Conservation (phyloP, 2,329 filamentous ascomycete species). For the Fusarium denticulatum region DNA sequence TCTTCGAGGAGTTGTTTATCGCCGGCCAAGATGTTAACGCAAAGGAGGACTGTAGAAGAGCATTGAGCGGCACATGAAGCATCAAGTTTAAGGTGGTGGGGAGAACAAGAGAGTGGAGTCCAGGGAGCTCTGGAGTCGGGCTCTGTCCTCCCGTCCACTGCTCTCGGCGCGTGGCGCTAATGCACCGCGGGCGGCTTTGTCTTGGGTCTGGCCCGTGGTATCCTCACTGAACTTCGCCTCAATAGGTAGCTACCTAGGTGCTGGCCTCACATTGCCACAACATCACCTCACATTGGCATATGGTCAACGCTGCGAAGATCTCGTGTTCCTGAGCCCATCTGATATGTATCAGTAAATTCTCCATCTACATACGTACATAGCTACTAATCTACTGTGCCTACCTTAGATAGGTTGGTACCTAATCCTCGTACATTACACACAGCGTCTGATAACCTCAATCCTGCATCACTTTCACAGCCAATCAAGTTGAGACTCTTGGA, state of each 20-base stretch:
- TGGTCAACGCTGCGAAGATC: not conserved
- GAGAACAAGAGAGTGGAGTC: not conserved
- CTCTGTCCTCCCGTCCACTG: not conserved
- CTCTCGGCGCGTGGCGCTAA: constrained; percentile 32
- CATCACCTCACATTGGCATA: constrained; percentile 11
- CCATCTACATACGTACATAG: not conserved
- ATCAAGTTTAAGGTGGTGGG: constrained; percentile 16
- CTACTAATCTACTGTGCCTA: not conserved
- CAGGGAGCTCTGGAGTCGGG: constrained; percentile 16
- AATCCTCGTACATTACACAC: not conserved
- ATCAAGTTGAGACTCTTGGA: not conserved
- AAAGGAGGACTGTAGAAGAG: not conserved
- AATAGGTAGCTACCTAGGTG: not conserved
- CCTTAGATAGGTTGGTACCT: not conserved
- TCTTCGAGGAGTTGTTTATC: not conserved
- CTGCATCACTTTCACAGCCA: not conserved
- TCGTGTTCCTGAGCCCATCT: not conserved
- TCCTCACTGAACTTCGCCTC: constrained; percentile 26
- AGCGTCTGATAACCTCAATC: not conserved
- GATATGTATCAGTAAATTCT: not conserved
- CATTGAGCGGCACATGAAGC: not conserved
- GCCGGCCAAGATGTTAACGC: not conserved
- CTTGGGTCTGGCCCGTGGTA: constrained; percentile 24
- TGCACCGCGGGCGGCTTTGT: constrained; percentile 38
- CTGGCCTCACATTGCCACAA: constrained; percentile 22